Evolutionary conservation across 2,329 filamentous ascomycete genomes (phyloP), one percentile per base, ranked within the genome.

Genomic region (Whalleya microplaca): DNA sequence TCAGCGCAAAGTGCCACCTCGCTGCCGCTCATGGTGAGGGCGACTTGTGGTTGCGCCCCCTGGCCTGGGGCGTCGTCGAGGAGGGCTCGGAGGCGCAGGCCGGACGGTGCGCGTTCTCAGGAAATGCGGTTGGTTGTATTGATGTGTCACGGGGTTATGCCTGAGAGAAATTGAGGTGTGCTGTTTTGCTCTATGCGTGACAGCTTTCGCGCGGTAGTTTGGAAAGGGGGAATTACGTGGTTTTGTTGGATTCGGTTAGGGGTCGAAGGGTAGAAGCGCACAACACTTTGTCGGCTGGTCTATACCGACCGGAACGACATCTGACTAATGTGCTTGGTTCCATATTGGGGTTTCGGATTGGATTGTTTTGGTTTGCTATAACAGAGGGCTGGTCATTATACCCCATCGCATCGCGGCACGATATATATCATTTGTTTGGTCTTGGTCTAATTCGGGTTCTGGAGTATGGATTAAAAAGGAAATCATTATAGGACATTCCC

Each of bases 1-100:
- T 84, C 59, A 78, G 76, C 66, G 75, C 80, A 21, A 69, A 76
- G 48, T 82, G 80, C 67, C 80, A 82, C 53, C 70, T 75, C 4
- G 61, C 51, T 42, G 45, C 55, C 43, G 21, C 67, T 18, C 65
- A 64, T 8, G 69, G 68, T 27, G 67, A 68, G 41, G 53, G 59
- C 44, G 66, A 67, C 20, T 52, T 62, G 59, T 80, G 52, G 76
- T 75, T 71, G 55, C 68, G 59, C 52, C 69, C 62, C 63, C 67
- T 83, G 7, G 67, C 70, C 23, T 83, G 78, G 78, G 80, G 80
- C 2, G 77, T 80, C 29, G 74, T 81, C 18, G 59, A 71, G 23
- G 73, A 77, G 50, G 72, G 73, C 4, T 61, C 67, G 2, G 76
- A 72, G 12, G 70, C 72, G 56, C 68, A 71, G 27, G 71, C 76